Base-by-base conservation (phyloP, 2,329 filamentous ascomycete species). In the Ceratocystis smalleyi region DNA sequence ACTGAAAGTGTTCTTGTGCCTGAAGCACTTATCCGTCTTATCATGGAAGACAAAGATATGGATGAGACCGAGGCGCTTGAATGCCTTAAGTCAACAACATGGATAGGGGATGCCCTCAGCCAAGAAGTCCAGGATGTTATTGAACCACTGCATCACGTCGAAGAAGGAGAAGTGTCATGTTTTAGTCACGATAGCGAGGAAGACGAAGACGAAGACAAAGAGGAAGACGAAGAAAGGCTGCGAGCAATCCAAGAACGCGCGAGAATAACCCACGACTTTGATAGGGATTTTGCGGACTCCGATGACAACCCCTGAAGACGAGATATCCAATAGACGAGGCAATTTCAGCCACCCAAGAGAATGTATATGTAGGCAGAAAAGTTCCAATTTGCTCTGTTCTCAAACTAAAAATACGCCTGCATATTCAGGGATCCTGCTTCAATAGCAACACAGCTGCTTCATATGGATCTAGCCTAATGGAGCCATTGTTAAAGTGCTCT, bases 1-100 rank as follows among this genome's bases (percentile, higher is more conserved):
- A 83, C 91, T 1, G 86, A 91, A 73, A 78, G 79, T 0, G 88
- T 92, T 1, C 75, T 95, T 67, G 88, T 95, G 27, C 88, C 89
- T 0, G 91, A 95, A 72, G 71, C 83, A 68, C 77, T 79, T 27
- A 75, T 80, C 43, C 75, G 73, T 66, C 73, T 84, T 62, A 81
- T 83, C 67, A 79, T 77, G 73, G 79, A 84, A 69, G 82, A 83
- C 67, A 79, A 83, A 77, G 65, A 68, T 1, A 75, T 80, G 24
- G 71, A 69, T 2, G 73, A 74, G 55, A 71, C 72, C 6, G 72
- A 76, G 65, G 81, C 81, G 19, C 74, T 77, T 68, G 73, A 74
- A 30, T 82, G 91, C 22, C 73, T 92, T 70, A 75, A 79, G 68
- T 81, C 87, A 67, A 90, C 88, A 72, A 82, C 81, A 68, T 77